These are phyloP conservation scores for Xylariaceae sp. DNA, from an alignment of 2,329 filamentous ascomycete genomes.

Conservation along the genomic window DNA sequence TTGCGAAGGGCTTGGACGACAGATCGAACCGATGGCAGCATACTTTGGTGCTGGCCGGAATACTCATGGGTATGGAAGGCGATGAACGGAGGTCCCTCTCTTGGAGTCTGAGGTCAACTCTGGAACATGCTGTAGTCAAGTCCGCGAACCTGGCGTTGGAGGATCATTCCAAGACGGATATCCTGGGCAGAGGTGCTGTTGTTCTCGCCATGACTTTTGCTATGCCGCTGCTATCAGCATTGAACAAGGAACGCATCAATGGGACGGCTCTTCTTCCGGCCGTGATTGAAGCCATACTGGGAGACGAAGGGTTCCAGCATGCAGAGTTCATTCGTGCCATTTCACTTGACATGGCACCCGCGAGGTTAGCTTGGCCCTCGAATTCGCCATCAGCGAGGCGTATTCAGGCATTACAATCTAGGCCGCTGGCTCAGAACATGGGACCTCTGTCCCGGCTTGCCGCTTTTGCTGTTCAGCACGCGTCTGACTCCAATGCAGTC, in stretches of 20 bases:
- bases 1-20: conserved; percentile 55
- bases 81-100: conserved; percentile 62
- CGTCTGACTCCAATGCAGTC: conserved; percentile 40
- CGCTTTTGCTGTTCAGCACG: conserved; percentile 59
- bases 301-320: conserved; percentile 68
- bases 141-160: conserved; percentile 74
- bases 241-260: conserved; percentile 55
- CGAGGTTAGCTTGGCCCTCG: conserved; percentile 61
- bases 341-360: conserved; percentile 61
- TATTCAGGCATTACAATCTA: conserved; percentile 54
- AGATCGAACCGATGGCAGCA: conserved; percentile 74
- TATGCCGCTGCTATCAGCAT: conserved; percentile 66
- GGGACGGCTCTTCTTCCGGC: conserved; percentile 69
- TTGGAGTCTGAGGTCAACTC: conserved; percentile 56
- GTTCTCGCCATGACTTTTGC: conserved; percentile 72
- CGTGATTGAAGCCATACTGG: conserved; percentile 63
- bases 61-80: conserved; percentile 72
- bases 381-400: conserved; percentile 57
- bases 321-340: conserved; percentile 71
- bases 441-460: conserved; percentile 64
- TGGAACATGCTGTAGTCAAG: conserved; percentile 70
- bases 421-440: conserved; percentile 62
- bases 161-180: conserved; percentile 37
- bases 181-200: conserved; percentile 48
- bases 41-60: conserved; percentile 71